phyloP scores from a whole-genome alignment of 164 flowering plant species.

The Stephania cephalantha region DNA sequence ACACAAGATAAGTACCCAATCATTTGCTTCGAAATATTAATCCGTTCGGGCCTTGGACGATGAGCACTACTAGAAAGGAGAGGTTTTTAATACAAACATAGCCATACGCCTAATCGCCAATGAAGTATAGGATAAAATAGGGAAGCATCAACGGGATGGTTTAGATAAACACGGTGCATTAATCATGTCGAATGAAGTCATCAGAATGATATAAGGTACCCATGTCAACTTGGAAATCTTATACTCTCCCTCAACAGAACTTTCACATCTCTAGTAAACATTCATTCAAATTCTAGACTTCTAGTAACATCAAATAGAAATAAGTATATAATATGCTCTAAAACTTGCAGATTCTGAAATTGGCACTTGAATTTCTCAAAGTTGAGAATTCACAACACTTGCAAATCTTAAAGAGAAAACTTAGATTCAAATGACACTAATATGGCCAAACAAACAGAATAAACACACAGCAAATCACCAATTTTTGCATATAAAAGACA shows the following conservation, averaged over 20 bases:
- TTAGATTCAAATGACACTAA: not conserved
- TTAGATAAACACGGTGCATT: not conserved
- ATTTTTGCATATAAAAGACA: not conserved
- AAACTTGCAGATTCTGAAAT: too few species aligned
- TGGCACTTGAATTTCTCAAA: not conserved
- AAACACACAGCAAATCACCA: not conserved
- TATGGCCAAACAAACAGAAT: not conserved
- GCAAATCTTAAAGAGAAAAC: not conserved
- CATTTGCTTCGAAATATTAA: too few species aligned
- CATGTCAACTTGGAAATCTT: not conserved
- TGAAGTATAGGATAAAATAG: not conserved
- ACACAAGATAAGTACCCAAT: too few species aligned
- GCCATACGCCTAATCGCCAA: not conserved
- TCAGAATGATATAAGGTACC: not conserved
- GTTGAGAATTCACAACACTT: not conserved
- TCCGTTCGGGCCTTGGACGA: not conserved
- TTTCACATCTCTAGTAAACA: too few species aligned
- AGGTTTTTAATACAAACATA: not conserved
- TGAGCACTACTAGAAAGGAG: not conserved
- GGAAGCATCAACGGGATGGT: not conserved
- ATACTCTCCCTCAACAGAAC: not conserved
- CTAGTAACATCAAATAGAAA: too few species aligned
- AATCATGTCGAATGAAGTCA: not conserved
- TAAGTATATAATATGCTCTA: too few species aligned
- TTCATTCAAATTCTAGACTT: too few species aligned